Conservation (phyloP, 495 filamentous ascomycete species). For the Bombardia bombarda region DNA sequence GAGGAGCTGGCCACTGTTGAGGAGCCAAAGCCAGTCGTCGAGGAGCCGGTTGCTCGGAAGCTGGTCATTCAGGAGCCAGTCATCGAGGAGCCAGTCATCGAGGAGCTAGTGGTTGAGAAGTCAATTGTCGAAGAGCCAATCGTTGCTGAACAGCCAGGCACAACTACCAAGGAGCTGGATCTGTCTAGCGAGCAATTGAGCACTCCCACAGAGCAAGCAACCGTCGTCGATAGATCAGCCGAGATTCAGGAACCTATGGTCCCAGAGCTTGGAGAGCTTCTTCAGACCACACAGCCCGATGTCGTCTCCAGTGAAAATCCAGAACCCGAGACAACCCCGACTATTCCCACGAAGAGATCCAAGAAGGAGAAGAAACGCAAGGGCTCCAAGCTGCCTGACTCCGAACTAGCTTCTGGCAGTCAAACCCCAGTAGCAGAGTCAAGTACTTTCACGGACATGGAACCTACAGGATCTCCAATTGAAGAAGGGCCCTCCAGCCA, state of each 20-base stretch:
- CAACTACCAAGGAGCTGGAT: not conserved
- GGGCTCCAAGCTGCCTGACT: constrained; percentile 2
- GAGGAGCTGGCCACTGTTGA: not conserved
- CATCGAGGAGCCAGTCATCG: not conserved
- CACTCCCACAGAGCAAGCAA: no score
- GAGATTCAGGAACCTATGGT: no score
- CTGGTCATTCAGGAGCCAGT: no score
- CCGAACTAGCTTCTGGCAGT: constrained; percentile 5
- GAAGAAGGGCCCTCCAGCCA: not conserved
- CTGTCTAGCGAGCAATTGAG: no score
- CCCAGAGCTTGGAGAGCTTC: no score
- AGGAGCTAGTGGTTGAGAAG: no score
- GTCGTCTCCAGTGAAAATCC: no score
- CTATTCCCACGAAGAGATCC: constrained; percentile 4
- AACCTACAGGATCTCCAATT: not conserved
- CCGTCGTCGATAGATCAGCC: not conserved
- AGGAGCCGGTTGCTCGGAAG: no score
- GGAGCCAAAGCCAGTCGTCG: not conserved
- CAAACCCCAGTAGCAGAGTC: not conserved
- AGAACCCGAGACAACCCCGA: not conserved
- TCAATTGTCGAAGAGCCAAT: not conserved
- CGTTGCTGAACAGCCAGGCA: not conserved
- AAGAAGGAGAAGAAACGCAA: constrained; percentile 21
- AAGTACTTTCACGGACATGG: no score
- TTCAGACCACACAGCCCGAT: no score